phyloP scores from a whole-genome alignment of 202 grass and related monocot species.

The Dendrocalamus latiflorus region DNA sequence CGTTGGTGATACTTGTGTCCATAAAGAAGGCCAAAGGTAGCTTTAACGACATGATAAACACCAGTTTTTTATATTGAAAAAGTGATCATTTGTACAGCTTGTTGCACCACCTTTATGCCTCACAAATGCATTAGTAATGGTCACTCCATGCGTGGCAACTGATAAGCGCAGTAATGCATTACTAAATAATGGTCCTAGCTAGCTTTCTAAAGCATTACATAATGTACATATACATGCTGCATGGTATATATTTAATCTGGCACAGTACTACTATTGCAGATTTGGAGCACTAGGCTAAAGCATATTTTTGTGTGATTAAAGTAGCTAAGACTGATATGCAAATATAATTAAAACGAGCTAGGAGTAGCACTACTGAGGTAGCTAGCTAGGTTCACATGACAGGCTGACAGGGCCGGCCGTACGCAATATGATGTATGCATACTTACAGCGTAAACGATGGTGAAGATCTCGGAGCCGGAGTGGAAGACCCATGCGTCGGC shows the following conservation, averaged over 20 bases:
- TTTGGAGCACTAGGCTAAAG: not conserved
- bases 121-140: too few species aligned
- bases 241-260: too few species aligned
- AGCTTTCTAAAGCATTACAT: too few species aligned
- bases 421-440: too few species aligned
- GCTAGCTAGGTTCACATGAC: not conserved
- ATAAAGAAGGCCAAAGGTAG: not conserved
- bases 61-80: not conserved
- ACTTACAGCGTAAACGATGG: constrained; percentile 88
- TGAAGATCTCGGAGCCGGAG: constrained; percentile 91
- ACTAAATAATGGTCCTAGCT: too few species aligned
- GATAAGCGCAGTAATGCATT: too few species aligned
- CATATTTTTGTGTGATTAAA: not conserved
- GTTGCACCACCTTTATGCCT: too few species aligned
- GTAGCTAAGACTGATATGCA: not conserved
- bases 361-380: not conserved
- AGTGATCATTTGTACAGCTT: constrained; percentile 15
- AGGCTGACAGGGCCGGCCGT: too few species aligned
- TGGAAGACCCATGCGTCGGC: constrained; percentile 75
- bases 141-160: too few species aligned
- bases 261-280: not conserved
- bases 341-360: not conserved
- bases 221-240: not conserved
- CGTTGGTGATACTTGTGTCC: not conserved
- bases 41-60: not conserved